phyloP scores from a whole-genome alignment of 1,284 basidiomycete species.

The Trichosporon sp. region DNA sequence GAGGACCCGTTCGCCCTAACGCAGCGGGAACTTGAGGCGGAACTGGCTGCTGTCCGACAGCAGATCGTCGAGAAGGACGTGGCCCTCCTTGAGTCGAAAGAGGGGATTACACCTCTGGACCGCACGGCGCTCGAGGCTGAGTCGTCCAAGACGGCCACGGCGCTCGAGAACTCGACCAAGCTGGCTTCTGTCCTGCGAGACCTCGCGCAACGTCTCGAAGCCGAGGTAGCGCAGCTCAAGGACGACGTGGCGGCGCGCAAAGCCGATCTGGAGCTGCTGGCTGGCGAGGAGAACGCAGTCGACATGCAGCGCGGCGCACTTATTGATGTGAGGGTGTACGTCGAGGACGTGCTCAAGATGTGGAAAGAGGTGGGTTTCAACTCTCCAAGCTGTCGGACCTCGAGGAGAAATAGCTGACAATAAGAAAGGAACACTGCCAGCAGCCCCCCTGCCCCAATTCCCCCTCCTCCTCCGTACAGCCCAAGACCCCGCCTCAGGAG shows the following conservation, averaged over 20 bases:
- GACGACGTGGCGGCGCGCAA: conserved; percentile 6
- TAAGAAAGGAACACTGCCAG: conserved; percentile 19
- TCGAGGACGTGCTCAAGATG: conserved; percentile 19
- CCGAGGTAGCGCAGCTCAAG: not conserved
- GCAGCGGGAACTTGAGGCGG: conserved; percentile 11
- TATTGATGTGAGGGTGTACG: conserved; percentile 11
- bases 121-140: conserved; percentile 9
- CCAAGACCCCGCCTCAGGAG: not conserved
- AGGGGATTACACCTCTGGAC: not conserved
- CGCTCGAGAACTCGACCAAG: not conserved
- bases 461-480: conserved; percentile 2
- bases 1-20: conserved; percentile 15
- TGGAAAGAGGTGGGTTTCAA: conserved; percentile 21
- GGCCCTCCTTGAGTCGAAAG: conserved; percentile 1
- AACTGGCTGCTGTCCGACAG: conserved; percentile 11
- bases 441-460: conserved; percentile 13
- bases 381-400: too few species aligned
- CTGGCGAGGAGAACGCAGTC: not conserved
- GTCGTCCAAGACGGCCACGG: not conserved
- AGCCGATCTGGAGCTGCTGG: conserved; percentile 10
- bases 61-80: conserved; percentile 17
- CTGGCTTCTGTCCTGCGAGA: conserved; percentile 16
- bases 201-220: conserved; percentile 7
- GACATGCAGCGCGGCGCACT: conserved; percentile 6
- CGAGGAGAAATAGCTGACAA: too few species aligned